Conservation (phyloP, 2,329 filamentous ascomycete species). For the Metarhizium rileyi region DNA sequence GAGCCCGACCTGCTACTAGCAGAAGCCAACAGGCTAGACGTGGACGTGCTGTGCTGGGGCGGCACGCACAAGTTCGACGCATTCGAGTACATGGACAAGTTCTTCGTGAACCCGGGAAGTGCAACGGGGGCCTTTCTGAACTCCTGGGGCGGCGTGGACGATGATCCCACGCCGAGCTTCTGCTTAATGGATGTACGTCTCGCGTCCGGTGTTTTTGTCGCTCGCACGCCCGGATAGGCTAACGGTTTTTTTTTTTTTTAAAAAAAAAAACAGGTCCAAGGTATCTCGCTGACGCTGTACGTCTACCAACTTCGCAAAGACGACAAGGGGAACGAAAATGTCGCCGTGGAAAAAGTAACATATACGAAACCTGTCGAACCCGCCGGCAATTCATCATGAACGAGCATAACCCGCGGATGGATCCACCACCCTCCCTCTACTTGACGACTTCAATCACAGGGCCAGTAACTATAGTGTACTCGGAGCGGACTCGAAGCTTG, state of each 20-base stretch:
- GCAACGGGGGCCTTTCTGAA: conserved; percentile 54
- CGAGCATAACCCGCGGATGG: neutral
- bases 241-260: too few relatives aligned
- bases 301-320: conserved; percentile 82
- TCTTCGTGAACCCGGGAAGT: conserved; percentile 61
- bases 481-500: neutral
- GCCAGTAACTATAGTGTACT: neutral
- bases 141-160: conserved; percentile 47
- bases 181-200: conserved; percentile 91
- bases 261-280: conserved; percentile 61
- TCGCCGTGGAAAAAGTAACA: conserved; percentile 78
- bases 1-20: conserved; percentile 58
- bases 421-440: neutral
- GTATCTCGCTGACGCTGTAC: conserved; percentile 89
- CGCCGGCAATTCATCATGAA: conserved; percentile 34
- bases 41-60: conserved; percentile 60
- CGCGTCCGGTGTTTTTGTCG: neutral
- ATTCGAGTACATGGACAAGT: conserved; percentile 66
- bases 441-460: neutral
- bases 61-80: conserved; percentile 61
- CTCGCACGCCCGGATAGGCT: conserved; percentile 1
- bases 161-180: conserved; percentile 81
- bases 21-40: conserved; percentile 58
- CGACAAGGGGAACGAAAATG: conserved; percentile 65
- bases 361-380: conserved; percentile 68